phyloP scores from a whole-genome alignment of 306 rosid genomes.

The Vigna hirtella region DNA sequence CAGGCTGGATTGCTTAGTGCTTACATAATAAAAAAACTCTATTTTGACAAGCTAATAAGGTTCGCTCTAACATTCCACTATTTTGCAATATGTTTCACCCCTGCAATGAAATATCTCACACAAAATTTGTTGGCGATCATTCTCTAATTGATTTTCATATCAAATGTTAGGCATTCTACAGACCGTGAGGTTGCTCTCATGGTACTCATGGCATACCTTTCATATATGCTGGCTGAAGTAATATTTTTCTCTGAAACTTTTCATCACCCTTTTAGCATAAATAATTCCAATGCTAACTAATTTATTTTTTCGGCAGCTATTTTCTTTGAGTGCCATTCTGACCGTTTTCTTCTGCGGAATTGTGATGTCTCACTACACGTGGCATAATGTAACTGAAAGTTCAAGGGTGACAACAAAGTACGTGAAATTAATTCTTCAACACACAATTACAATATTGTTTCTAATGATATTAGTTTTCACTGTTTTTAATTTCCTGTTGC shows the following conservation, averaged over 20 bases:
- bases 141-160: conserved; percentile 28
- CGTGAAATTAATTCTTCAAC: conserved; percentile 40
- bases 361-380: conserved; percentile 99
- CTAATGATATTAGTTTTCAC: neutral
- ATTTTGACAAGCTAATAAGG: conserved; percentile 82
- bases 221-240: conserved; percentile 93
- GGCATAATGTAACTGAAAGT: conserved; percentile 97
- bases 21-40: conserved; percentile 75
- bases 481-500: conserved; percentile 46
- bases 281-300: conserved; percentile 22
- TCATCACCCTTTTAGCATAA: neutral
- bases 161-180: conserved; percentile 76
- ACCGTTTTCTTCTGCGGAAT: conserved; percentile 98
- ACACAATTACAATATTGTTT: conserved; percentile 17
- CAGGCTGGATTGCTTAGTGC: conserved; percentile 94
- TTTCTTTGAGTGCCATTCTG: conserved; percentile 87
- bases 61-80: conserved; percentile 20
- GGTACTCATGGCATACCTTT: conserved; percentile 98
- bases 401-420: conserved; percentile 99
- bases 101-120: conserved; percentile 2
- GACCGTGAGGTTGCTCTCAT: conserved; percentile 97
- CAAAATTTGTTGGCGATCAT: neutral
- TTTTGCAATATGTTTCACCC: conserved; percentile 1
- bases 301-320: conserved; percentile 67
- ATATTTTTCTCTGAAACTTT: conserved; percentile 39